Percentiles rank a stretch among this genome's conserved stretches.
phyloP scores from a whole-genome alignment of 1,284 basidiomycete genomes.

The Takashimella koratensis region DNA sequence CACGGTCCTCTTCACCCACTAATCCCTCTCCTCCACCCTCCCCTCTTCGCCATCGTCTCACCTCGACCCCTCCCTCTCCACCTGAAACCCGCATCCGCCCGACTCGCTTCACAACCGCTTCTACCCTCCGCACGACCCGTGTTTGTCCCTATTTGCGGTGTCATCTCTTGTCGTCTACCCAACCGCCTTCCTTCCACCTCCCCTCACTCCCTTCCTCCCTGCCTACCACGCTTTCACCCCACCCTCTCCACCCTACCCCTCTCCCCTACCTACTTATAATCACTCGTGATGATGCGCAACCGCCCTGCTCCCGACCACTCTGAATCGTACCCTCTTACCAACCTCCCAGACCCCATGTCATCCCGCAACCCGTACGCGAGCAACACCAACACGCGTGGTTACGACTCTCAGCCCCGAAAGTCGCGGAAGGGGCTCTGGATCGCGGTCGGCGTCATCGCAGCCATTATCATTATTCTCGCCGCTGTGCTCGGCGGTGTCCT shows the following conservation, averaged over 20 bases:
- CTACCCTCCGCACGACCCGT: neutral
- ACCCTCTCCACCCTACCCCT: constrained; percentile 1
- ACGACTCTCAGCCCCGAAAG: constrained; percentile 30
- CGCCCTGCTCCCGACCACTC: constrained; percentile 5
- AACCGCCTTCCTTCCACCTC: neutral
- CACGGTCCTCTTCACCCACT: too few species aligned
- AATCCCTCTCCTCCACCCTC: too few species aligned
- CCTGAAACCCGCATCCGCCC: neutral
- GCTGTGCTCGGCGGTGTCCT: constrained; percentile 76
- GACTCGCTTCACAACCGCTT: neutral
- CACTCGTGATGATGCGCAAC: neutral
- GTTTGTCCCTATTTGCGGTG: neutral
- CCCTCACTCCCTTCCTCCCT: neutral
- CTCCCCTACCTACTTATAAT: neutral
- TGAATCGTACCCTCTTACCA: constrained; percentile 9
- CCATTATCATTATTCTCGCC: constrained; percentile 64
- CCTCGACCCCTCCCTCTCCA: neutral
- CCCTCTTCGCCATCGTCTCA: neutral
- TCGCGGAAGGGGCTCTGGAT: constrained; percentile 47
- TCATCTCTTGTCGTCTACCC: neutral
- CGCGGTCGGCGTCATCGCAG: constrained; percentile 45
- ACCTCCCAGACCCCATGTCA: constrained; percentile 38
- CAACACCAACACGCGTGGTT: constrained; percentile 19
- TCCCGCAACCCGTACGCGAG: constrained; percentile 39
- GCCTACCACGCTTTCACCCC: neutral